Base-by-base conservation (phyloP, 768 basidiomycete species). In the Amylocystis lapponica region DNA sequence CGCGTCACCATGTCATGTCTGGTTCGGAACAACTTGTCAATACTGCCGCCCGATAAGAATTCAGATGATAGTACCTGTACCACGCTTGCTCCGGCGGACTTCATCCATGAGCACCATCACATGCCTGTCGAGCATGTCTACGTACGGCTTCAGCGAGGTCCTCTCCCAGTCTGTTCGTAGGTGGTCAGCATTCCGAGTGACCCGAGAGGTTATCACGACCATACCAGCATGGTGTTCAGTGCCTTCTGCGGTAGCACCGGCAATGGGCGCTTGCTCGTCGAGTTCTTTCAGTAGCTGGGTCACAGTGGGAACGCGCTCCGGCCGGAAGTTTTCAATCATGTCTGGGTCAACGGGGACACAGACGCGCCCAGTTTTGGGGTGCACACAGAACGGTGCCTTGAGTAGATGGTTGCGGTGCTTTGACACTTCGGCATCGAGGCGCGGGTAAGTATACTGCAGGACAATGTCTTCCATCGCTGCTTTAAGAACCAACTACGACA, bases 391-490 rank as follows among this genome's bases (percentile, higher is more conserved):
- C 0, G 96, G 96, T 17, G 91, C 86, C 66, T 99, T 99, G 41
- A 99, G 77, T 68, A 99, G 74, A 70, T 99, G 96, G 67, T 99
- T 98, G 38, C 93, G 78, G 58, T 94, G 90, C 58, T 98, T 95
- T 3, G 93, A 94, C 22, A 99, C 96, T 63, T 99, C 96, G 12
- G 88, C 87, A 62, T 99, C 96, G 41, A 99, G 76, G 11, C 96
- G 81, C 1, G 95, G 95, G 64, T 98, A 99, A 0, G 88, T 95
- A 63, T 96, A 97, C 53, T 91, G 86, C 11, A 99, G 69, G 36
- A 96, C 71, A 46, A 97, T 78, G 48, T 98, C 95, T 60, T 95
- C 84, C 67, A 92, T 68, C 3, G 81, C 79, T 2, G 65, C 64
- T 41, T 51, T 65, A 31, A 78, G 50, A 22, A 46, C 52, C 21